Conservation (phyloP, 202 grass and related monocot genomes). For the Panicum virgatum region DNA sequence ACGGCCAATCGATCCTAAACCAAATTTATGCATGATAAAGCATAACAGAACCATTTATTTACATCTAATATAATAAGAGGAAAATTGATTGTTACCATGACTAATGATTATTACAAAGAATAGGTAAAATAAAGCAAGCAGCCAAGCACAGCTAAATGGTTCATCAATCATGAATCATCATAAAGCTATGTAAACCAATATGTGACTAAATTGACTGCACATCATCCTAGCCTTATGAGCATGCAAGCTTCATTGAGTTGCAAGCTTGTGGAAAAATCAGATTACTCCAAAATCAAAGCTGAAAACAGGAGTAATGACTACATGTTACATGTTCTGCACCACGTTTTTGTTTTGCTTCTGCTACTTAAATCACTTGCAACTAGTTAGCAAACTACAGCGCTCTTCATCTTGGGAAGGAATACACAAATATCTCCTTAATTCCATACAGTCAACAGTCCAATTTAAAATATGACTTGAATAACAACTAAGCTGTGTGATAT, state of each 20-base stretch:
- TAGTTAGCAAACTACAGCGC: background rate
- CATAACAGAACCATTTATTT: background rate
- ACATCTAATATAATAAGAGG: background rate
- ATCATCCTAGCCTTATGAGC: background rate
- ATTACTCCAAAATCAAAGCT: slow-evolving; percentile 17
- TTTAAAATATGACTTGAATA: background rate
- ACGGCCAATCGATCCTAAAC: background rate
- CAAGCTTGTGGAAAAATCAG: background rate
- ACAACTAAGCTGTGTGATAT: background rate
- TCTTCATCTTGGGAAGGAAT: background rate
- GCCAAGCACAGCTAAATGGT: background rate
- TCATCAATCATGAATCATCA: too few relatives aligned
- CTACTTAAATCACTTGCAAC: slow-evolving; percentile 15
- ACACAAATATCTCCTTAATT: background rate
- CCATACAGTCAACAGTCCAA: background rate
- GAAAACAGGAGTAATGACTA: background rate
- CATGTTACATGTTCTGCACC: background rate
- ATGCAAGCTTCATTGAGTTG: background rate
- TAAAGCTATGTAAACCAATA: background rate
- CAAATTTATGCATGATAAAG: background rate
- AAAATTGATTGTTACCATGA: background rate
- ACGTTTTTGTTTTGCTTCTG: background rate
- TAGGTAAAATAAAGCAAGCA: background rate
- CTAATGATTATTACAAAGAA: background rate
- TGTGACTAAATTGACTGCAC: background rate